phyloP scores from a whole-genome alignment of 169 alveolate species.

The Blepharisma undulans region DNA sequence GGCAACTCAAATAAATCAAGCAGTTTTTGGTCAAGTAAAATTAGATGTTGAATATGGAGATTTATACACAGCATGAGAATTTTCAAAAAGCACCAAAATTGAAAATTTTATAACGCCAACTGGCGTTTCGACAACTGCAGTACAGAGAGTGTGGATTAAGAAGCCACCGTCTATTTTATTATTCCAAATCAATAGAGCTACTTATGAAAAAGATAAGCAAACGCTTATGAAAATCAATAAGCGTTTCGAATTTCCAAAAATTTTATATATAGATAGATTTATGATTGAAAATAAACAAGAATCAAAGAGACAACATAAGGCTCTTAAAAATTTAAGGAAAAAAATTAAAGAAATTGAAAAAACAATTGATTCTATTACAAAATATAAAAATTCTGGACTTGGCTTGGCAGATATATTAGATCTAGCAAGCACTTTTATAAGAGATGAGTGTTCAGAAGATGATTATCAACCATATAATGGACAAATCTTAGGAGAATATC shows the following conservation, averaged over 20 bases:
- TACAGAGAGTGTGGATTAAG: constrained; percentile 48
- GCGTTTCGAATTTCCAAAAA: constrained; percentile 54
- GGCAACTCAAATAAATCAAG: background rate
- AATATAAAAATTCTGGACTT: background rate
- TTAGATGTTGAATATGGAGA: constrained; percentile 37
- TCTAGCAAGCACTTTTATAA: background rate
- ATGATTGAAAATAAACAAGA: constrained; percentile 46
- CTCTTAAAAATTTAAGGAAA: constrained; percentile 32
- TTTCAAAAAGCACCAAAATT: constrained; percentile 13
- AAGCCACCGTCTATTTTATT: constrained; percentile 50
- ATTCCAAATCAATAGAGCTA: constrained; percentile 49
- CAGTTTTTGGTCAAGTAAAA: constrained; percentile 14
- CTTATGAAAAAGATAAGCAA: constrained; percentile 38
- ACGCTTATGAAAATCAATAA: constrained; percentile 31
- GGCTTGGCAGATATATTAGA: background rate
- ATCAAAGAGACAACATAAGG: constrained; percentile 31
- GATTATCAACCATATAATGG: background rate
- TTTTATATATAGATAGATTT: constrained; percentile 62
- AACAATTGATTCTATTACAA: background rate
- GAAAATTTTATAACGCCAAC: constrained; percentile 26
- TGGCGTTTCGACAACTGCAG: background rate
- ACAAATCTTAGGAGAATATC: background rate
- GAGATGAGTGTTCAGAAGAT: background rate
- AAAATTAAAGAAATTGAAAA: constrained; percentile 26
- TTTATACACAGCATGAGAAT: constrained; percentile 47